These are phyloP conservation scores for Pichia inconspicua DNA, from an alignment of 1,139 yeast genomes.

Conservation along the genomic window DNA sequence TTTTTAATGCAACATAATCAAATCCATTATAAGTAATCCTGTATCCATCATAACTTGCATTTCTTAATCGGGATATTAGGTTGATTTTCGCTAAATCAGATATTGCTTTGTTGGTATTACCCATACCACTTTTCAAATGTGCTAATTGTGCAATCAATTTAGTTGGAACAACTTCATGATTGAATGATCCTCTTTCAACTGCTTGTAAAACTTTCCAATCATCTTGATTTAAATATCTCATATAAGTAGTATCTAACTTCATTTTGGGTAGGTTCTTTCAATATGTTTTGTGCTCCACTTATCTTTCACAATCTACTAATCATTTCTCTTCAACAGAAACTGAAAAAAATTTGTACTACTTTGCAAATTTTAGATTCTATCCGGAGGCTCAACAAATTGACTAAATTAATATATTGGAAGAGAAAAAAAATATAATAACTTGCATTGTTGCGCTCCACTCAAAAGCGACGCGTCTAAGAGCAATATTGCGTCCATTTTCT, in stretches of 20 bases:
- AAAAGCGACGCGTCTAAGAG: background rate
- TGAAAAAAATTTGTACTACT: background rate
- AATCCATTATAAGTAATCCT: constrained; percentile 81
- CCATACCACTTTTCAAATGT: constrained; percentile 67
- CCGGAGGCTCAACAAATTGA: background rate
- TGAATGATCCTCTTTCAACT: constrained; percentile 81
- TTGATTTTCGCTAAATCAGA: constrained; percentile 83
- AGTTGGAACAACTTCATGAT: constrained; percentile 94
- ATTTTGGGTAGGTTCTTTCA: constrained; percentile 29
- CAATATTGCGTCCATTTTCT: too few relatives aligned
- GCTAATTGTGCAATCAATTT: constrained; percentile 72
- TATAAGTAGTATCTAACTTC: constrained; percentile 88
- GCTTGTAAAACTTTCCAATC: constrained; percentile 89
- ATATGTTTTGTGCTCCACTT: too few relatives aligned
- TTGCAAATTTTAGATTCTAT: too few relatives aligned
- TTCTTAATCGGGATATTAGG: constrained; percentile 67
- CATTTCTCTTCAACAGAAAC: background rate
- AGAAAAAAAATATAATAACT: too few relatives aligned
- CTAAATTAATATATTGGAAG: too few relatives aligned
- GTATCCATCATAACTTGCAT: constrained; percentile 89
- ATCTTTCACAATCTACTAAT: too few relatives aligned
- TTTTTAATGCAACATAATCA: constrained; percentile 82
- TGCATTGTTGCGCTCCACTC: too few relatives aligned
- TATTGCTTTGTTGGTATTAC: constrained; percentile 64
- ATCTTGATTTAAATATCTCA: constrained; percentile 85